Evolutionary conservation across 176 grass and related monocot genomes (phyloP), one percentile per base, ranked within the genome.

Genomic region (Carex kokanica): DNA sequence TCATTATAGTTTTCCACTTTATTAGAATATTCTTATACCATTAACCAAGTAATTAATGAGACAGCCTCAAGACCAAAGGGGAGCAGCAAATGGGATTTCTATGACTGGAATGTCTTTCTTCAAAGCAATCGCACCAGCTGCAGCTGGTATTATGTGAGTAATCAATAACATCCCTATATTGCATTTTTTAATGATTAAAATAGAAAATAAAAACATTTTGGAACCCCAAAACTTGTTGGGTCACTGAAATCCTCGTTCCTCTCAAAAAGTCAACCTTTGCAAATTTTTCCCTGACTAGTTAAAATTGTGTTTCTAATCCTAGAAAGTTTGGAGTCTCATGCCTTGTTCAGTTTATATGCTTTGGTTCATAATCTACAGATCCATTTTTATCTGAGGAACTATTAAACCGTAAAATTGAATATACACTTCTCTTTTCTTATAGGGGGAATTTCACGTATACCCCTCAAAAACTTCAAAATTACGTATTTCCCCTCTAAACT

Each of bases 71-170:
- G 87, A 88, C 10, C 95, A 98, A 83, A 91, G 95, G 61, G 95
- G 95, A 9, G 87, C 95, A 81, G 95, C 95, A 80, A 94, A 98
- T 85, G 92, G 95, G 17, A 88, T 94, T 81, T 83, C 92, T 47
- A 91, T 93, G 78, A 94, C 86, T 20, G 79, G 55, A 17, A 92
- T 94, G 87, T 98, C 95, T 47, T 45, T 98, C 52, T 94, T 89
- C 73, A 94, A 98, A 84, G 89, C 90, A 54, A 63, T 79, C 41
- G 95, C 92, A 77, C 92, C 92, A 18, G 94, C 90, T 17, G 87
- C 49, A 8, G 94, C 66, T 41, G 94, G 94, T 67, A 34, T 81
- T 45, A 58, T 94, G 95, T 98, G 81, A 88, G 95, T 90, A 47
- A 82, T 41, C 29, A 31, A 34, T 24, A 55, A 56, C 45, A 29